These are phyloP conservation scores for Monosporascus sp. DNA, from an alignment of 2,329 filamentous ascomycete species.

Conservation along the genomic window DNA sequence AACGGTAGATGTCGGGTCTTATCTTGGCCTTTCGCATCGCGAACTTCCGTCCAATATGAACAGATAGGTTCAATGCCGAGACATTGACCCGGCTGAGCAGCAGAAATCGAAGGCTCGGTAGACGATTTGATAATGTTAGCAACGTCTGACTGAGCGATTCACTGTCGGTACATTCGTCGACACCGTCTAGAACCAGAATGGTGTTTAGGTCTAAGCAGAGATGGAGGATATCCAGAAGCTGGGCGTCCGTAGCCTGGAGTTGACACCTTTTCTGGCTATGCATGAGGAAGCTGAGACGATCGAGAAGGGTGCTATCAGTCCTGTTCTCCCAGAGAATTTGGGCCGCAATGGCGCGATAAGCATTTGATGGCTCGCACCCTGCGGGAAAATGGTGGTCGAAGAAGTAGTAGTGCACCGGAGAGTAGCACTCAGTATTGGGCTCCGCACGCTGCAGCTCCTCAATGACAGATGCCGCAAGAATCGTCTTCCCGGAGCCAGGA, in stretches of 20 bases:
- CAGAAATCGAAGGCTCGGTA: background rate
- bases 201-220: background rate
- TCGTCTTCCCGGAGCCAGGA: conserved; percentile 1
- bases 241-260: background rate
- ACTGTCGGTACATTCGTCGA: conserved; percentile 2
- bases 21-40: background rate
- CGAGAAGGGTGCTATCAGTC: background rate
- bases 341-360: background rate
- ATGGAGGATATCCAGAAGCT: background rate
- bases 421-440: background rate
- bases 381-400: background rate
- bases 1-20: background rate
- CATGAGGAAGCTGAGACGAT: background rate
- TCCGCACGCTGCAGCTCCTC: background rate
- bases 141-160: background rate
- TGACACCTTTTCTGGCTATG: background rate
- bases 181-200: conserved; percentile 1
- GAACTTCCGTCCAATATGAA: background rate
- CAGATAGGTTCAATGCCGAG: background rate
- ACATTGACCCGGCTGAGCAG: conserved; percentile 1
- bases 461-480: background rate
- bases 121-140: background rate
- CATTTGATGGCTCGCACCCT: background rate
- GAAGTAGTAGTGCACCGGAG: background rate
- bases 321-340: background rate